Evolutionary conservation across 805 yeast genomes (phyloP).

Genomic region (Metschnikowia anglica): DNA sequence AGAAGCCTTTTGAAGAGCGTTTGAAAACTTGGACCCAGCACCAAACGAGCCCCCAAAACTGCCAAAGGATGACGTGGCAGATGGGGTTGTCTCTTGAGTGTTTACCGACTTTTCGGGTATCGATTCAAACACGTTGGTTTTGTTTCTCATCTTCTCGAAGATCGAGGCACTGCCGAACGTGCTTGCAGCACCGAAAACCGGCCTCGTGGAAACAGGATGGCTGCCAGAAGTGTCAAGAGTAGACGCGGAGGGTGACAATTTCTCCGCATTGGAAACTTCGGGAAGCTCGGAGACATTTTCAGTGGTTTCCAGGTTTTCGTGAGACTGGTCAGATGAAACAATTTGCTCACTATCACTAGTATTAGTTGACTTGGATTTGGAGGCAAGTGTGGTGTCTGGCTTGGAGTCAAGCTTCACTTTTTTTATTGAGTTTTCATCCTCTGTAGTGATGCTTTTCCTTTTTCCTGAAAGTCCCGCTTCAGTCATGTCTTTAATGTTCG

Average conservation of each 20-base stretch:
- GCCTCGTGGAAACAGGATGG: constrained; percentile 13
- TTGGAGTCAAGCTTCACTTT: constrained; percentile 2
- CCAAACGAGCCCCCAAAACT: constrained; percentile 41
- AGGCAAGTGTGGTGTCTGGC: not conserved
- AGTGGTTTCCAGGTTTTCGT: not conserved
- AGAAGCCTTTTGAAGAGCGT: constrained; percentile 55
- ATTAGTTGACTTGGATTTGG: not conserved
- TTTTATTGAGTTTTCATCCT: not conserved
- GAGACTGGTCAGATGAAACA: not conserved
- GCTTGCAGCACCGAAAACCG: constrained; percentile 44
- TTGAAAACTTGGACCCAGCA: constrained; percentile 45
- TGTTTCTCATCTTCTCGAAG: constrained; percentile 26
- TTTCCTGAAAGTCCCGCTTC: not conserved
- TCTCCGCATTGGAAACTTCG: not conserved
- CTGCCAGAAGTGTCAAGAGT: not conserved
- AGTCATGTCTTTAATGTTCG: not conserved
- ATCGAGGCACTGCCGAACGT: constrained; percentile 35
- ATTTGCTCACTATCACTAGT: not conserved
- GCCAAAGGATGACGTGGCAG: constrained; percentile 16
- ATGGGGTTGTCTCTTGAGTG: constrained; percentile 2
- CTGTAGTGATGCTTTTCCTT: constrained; percentile 5
- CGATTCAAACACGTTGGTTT: constrained; percentile 28
- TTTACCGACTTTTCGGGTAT: constrained; percentile 1
- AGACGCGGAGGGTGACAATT: not conserved
- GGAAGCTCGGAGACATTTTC: not conserved